phyloP scores from a whole-genome alignment of 2,329 filamentous ascomycete genomes.

The Penicillium sp. region DNA sequence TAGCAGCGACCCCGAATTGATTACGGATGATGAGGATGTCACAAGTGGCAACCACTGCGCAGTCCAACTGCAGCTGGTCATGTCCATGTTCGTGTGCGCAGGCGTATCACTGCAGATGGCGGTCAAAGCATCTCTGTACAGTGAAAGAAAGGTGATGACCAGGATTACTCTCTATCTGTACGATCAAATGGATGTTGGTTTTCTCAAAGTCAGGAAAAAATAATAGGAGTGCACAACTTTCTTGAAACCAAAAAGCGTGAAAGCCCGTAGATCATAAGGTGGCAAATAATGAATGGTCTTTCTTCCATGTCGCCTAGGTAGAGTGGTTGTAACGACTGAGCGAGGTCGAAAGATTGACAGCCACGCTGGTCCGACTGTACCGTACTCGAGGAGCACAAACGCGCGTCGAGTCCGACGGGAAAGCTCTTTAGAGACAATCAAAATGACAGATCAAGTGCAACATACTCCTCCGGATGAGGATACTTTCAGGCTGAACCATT shows the following conservation, averaged over 20 bases:
- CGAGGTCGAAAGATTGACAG: not conserved
- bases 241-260: not conserved
- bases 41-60: not conserved
- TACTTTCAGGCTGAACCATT: conserved; percentile 10
- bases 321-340: not conserved
- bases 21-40: not conserved
- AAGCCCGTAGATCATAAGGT: not conserved
- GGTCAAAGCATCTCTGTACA: conserved; percentile 38
- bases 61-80: conserved; percentile 28
- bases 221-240: not conserved
- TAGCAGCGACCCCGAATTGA: not conserved
- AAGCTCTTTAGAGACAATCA: not conserved
- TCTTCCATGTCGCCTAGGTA: not conserved
- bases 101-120: conserved; percentile 50
- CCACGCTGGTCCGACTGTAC: not conserved
- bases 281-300: not conserved
- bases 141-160: not conserved
- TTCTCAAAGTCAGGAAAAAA: not conserved
- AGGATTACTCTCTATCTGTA: not conserved
- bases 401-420: not conserved
- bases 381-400: not conserved
- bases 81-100: conserved; percentile 46
- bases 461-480: not conserved
- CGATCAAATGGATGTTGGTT: not conserved
- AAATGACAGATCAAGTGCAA: not conserved